phyloP scores from a whole-genome alignment of 306 rosid species.

The Aeschynomene evenia region DNA sequence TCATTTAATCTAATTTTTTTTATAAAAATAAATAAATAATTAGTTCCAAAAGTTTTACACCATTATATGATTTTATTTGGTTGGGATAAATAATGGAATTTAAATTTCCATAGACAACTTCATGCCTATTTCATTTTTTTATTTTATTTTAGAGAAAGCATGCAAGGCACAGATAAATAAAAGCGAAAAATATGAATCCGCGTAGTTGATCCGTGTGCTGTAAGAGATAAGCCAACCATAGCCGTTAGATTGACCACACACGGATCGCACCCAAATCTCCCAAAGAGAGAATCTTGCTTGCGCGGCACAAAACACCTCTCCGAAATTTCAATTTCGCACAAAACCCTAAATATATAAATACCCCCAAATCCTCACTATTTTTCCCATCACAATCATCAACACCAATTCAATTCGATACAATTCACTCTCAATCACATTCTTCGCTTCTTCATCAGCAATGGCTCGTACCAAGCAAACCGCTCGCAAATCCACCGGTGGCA shows the following conservation, averaged over 20 bases:
- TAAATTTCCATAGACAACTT: too few species aligned
- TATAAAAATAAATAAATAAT: too few species aligned
- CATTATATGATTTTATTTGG: too few species aligned
- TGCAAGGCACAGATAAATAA: neutral
- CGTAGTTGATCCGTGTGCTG: neutral
- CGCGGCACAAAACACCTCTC: neutral
- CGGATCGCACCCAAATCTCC: neutral
- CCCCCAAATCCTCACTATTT: neutral
- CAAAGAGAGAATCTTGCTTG: neutral
- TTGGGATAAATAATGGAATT: too few species aligned
- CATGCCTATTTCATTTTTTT: too few species aligned
- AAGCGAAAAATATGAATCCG: neutral
- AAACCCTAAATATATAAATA: neutral
- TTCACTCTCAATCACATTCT: neutral
- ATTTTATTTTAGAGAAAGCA: too few species aligned
- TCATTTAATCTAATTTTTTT: too few species aligned
- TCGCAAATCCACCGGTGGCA: conserved; percentile 4
- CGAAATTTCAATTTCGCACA: neutral
- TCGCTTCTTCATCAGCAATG: neutral
- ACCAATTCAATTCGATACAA: neutral
- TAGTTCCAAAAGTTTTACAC: too few species aligned
- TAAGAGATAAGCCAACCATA: neutral
- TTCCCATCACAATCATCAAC: neutral
- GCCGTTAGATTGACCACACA: neutral
- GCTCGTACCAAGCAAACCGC: conserved; percentile 24